Evolutionary conservation across 768 basidiomycete genomes (phyloP), one percentile per base, ranked within the genome.

Genomic region (Termitomyces sp.): DNA sequence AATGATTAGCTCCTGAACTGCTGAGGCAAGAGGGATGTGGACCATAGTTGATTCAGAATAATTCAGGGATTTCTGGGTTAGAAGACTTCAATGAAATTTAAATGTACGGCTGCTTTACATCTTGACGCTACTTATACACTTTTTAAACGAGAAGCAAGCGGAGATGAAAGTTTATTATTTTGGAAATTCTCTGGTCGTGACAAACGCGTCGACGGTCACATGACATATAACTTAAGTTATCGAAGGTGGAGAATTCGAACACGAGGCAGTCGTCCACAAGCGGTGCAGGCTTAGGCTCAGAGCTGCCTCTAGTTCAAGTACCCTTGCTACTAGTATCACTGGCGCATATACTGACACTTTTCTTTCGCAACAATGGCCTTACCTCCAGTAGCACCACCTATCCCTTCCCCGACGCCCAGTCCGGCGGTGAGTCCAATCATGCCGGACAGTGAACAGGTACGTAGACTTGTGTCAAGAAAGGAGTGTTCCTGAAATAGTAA

Each of bases 371-470:
- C 56, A 49, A 67, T 67, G 63, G 66, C 64, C 22, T 64, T 70
- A 57, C 77, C 77, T 17, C 76, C 78, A 50, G 63, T 78, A 42
- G 78, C 79, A 21, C 68, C 77, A 42, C 75, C 78, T 41, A 66
- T 77, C 51, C 64, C 73, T 40, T 66, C 74, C 37, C 57, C 66
- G 34, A 54, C 71, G 10, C 70, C 73, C 35, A 65, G 66, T n/a
- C 56, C 70, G 34, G 21, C 28, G 3, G 64, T 63, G 63, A 75
- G 71, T 37, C 74, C 84, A 51, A 71, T 87, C 54, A 68, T 74
- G 53, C 88, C 88, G 17, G 81, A 84, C 19, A 83, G 80, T 64
- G 85, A 89, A 72, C 88, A 90, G 78, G 87, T 84, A 57, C 51
- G 80, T 57, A 53, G 57, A 54, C 51, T 59, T 34, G 41, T 52